These are phyloP conservation scores for Cocos nucifera DNA, from an alignment of 176 grass and related monocot genomes.

Conservation along the genomic window DNA sequence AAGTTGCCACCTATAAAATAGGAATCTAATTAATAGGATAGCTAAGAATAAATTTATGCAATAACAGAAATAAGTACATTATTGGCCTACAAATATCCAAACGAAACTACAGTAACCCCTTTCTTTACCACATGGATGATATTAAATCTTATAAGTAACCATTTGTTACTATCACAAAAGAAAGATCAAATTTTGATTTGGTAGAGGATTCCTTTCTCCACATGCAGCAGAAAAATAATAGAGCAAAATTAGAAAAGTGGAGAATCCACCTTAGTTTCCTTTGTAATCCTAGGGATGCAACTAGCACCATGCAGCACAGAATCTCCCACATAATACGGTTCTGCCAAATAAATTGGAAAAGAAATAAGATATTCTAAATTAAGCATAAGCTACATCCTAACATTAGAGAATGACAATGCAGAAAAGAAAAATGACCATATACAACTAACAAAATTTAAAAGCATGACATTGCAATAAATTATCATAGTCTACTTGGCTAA, in stretches of 20 bases:
- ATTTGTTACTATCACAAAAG: not conserved
- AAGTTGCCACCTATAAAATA: too few relatives aligned
- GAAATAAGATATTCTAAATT: not conserved
- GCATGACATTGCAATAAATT: too few relatives aligned
- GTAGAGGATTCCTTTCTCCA: not conserved
- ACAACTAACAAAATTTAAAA: too few relatives aligned
- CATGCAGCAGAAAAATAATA: not conserved
- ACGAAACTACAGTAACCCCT: too few relatives aligned
- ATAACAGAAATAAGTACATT: too few relatives aligned
- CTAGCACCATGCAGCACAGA: not conserved
- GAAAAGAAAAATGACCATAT: too few relatives aligned
- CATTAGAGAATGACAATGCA: not conserved
- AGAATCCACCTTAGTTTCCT: not conserved
- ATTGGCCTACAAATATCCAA: too few relatives aligned
- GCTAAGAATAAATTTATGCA: too few relatives aligned
- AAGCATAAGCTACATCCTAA: not conserved
- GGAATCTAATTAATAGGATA: too few relatives aligned
- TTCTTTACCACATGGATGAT: too few relatives aligned
- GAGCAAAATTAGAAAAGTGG: not conserved
- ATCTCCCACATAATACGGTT: not conserved
- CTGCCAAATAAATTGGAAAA: not conserved
- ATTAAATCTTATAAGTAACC: too few relatives aligned
- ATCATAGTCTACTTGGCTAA: too few relatives aligned
- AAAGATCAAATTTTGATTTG: not conserved
- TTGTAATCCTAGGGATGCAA: not conserved